Evolutionary conservation across 2,329 filamentous ascomycete species (phyloP).

Genomic region (Claviceps pazoutovae): DNA sequence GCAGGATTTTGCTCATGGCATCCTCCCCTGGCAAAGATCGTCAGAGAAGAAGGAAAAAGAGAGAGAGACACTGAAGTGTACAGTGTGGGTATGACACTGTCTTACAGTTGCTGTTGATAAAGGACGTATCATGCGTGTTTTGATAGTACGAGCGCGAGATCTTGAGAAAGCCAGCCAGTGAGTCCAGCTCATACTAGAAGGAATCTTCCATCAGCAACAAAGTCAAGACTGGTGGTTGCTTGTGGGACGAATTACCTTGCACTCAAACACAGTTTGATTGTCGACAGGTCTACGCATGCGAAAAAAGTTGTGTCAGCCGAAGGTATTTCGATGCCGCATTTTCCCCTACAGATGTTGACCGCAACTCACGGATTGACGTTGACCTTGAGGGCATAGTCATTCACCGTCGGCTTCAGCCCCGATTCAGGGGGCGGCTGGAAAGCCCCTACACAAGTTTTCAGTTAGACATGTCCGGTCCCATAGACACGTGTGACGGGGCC

Average conservation of each 20-base stretch:
- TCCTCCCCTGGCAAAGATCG: constrained; percentile 40
- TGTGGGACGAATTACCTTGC: constrained; percentile 11
- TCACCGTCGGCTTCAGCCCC: constrained; percentile 22
- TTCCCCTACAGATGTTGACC: background rate
- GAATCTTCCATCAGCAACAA: background rate
- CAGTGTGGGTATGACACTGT: too few species aligned
- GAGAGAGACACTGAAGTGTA: too few species aligned
- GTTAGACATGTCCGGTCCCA: background rate
- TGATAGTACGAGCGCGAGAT: constrained; percentile 65
- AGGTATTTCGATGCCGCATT: background rate
- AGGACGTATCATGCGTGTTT: constrained; percentile 52
- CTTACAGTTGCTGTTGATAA: constrained; percentile 34
- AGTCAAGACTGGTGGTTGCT: background rate
- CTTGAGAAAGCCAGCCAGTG: constrained; percentile 72
- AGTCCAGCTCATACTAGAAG: constrained; percentile 69
- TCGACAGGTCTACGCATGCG: constrained; percentile 10
- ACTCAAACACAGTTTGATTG: constrained; percentile 15
- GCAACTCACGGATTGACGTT: constrained; percentile 11
- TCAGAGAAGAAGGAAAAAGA: constrained; percentile 17
- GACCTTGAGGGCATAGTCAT: constrained; percentile 12
- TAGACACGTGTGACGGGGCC: background rate
- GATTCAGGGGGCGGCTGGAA: constrained; percentile 77
- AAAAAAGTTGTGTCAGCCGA: background rate
- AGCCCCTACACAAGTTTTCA: constrained; percentile 38
- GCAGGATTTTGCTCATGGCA: constrained; percentile 29